Evolutionary conservation across 345 rosid species (phyloP).

Genomic region (Kandelia obovata): DNA sequence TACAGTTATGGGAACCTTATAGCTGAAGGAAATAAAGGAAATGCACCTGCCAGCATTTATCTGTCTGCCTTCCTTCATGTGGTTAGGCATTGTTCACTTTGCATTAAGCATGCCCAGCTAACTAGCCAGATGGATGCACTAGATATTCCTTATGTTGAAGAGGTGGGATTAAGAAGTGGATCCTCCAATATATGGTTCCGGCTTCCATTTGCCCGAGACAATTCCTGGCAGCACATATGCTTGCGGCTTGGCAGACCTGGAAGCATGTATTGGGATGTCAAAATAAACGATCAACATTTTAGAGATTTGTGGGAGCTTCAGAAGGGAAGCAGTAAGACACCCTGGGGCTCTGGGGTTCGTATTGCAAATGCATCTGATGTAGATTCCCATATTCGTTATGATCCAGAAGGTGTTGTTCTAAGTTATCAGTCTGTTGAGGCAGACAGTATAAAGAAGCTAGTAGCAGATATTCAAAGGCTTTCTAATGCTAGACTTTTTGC

Average conservation of each 20-base stretch:
- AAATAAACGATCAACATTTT: constrained; percentile 92
- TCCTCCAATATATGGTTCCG: constrained; percentile 95
- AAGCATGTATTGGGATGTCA: constrained; percentile 98
- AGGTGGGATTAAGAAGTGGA: constrained; percentile 64
- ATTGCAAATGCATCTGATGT: constrained; percentile 90
- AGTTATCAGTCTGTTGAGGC: constrained; percentile 90
- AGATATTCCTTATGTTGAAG: constrained; percentile 90
- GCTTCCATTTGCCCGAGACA: constrained; percentile 71
- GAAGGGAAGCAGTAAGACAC: constrained; percentile 68
- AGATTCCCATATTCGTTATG: constrained; percentile 90
- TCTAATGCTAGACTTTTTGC: constrained; percentile 94
- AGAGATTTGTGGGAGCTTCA: constrained; percentile 98
- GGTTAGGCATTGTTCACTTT: constrained; percentile 85
- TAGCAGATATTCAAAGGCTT: constrained; percentile 89
- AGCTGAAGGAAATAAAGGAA: constrained; percentile 95
- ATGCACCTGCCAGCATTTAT: constrained; percentile 73
- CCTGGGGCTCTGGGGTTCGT: constrained; percentile 94
- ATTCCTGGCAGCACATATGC: constrained; percentile 94
- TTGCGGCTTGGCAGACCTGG: constrained; percentile 98
- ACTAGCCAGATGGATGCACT: constrained; percentile 93
- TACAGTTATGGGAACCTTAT: constrained; percentile 74
- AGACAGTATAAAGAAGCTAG: constrained; percentile 86
- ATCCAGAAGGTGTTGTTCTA: constrained; percentile 94
- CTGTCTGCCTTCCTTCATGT: constrained; percentile 88
- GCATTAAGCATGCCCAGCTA: constrained; percentile 92